phyloP scores from a whole-genome alignment of 2,329 filamentous ascomycete genomes.

The Pestalotiopsis sp. region DNA sequence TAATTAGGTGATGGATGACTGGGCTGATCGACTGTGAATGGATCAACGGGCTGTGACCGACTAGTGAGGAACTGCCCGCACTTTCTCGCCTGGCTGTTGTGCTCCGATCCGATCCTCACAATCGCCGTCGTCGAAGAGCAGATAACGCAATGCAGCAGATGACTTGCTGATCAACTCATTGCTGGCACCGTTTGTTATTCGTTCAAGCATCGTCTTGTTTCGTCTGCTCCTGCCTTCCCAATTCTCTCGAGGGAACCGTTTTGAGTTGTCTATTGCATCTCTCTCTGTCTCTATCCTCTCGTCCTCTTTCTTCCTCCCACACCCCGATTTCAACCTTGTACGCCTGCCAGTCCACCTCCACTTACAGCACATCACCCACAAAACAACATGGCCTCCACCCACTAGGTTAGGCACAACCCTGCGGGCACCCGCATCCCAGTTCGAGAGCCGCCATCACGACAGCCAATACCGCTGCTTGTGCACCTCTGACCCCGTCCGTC shows the following conservation, averaged over 20 bases:
- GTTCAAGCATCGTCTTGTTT: not conserved
- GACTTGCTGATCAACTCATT: not conserved
- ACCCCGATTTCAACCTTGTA: not conserved
- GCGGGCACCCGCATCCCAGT: conserved; percentile 16
- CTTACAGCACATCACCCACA: conserved; percentile 8
- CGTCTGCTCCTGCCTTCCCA: not conserved
- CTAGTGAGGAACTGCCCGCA: not conserved
- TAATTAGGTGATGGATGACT: not conserved
- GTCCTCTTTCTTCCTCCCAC: not conserved
- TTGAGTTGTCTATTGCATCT: not conserved
- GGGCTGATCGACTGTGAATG: not conserved
- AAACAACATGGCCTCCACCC: conserved; percentile 16
- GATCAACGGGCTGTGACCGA: too few relatives aligned
- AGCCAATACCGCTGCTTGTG: conserved; percentile 1
- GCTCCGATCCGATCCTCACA: not conserved
- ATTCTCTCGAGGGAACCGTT: not conserved
- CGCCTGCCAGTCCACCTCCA: not conserved
- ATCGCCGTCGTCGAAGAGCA: not conserved
- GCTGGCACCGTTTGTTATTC: not conserved
- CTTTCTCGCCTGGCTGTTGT: too few relatives aligned
- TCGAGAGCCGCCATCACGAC: conserved; percentile 18
- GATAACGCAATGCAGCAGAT: conserved; percentile 5
- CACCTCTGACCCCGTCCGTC: not conserved
- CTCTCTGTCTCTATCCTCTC: not conserved
- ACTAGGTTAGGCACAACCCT: conserved; percentile 15